A percentile compares a stretch with the other conserved stretches of the same genome.
These are phyloP conservation scores for Symbiodinium natans DNA, from an alignment of 73 alveolate species.

Conservation along the genomic window DNA sequence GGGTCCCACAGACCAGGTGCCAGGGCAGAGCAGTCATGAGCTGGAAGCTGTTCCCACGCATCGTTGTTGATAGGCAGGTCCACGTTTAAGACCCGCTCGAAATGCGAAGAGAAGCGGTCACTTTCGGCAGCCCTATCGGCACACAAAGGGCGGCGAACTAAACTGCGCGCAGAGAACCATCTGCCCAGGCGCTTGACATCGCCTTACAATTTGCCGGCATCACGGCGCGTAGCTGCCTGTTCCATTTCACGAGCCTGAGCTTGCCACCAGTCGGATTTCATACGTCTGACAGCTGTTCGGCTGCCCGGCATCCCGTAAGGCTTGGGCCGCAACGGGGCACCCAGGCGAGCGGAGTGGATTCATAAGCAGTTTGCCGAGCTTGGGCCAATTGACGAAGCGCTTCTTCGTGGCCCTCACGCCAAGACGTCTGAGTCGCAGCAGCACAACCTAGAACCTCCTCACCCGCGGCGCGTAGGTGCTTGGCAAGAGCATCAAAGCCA, in stretches of 20 bases:
- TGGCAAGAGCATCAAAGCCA: not conserved
- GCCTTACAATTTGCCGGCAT: not conserved
- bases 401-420: constrained; percentile 14
- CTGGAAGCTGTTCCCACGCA: not conserved
- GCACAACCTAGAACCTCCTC: not conserved
- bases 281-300: not conserved
- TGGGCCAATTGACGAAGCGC: not conserved
- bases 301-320: not conserved
- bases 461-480: constrained; percentile 8
- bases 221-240: not conserved
- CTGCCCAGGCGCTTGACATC: not conserved
- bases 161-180: not conserved
- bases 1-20: not conserved
- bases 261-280: not conserved
- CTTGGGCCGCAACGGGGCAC: not conserved
- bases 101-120: not conserved
- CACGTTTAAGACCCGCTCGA: not conserved
- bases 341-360: not conserved
- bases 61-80: not conserved
- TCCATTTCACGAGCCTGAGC: not conserved
- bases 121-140: not conserved
- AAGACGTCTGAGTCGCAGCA: not conserved
- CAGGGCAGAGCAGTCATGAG: not conserved
- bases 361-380: not conserved
- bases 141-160: not conserved